Percentiles rank a stretch among this genome's conserved stretches.
Evolutionary conservation across 441 rosid genomes (phyloP).

Genomic region (Isatis lusitanica): DNA sequence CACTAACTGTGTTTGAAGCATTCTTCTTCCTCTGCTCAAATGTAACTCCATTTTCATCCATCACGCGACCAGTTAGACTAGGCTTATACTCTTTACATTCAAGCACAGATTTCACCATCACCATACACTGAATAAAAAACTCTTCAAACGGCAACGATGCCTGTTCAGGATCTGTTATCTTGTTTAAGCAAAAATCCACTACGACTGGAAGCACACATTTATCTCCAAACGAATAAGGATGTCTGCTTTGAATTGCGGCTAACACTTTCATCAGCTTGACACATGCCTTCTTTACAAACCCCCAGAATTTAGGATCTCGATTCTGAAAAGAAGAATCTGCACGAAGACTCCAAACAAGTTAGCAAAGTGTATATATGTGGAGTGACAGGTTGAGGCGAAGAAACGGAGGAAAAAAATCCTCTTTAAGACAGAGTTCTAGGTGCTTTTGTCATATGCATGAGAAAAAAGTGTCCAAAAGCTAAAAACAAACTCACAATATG

Average conservation of each 20-base stretch:
- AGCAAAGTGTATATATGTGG: conserved; percentile 9
- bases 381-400: conserved; percentile 2
- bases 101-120: conserved; percentile 79
- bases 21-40: conserved; percentile 86
- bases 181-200: conserved; percentile 90
- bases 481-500: conserved; percentile 71
- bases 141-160: conserved; percentile 63
- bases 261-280: conserved; percentile 93
- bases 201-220: conserved; percentile 80
- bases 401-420: neutral
- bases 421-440: neutral
- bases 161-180: conserved; percentile 76
- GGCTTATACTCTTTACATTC: conserved; percentile 98
- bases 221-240: conserved; percentile 97
- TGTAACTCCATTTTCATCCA: conserved; percentile 78
- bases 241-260: conserved; percentile 80
- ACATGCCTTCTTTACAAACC: conserved; percentile 81
- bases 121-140: conserved; percentile 96
- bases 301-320: conserved; percentile 69
- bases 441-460: conserved; percentile 14
- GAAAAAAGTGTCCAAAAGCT: neutral
- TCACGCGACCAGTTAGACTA: conserved; percentile 84
- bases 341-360: conserved; percentile 20
- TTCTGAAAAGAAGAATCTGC: conserved; percentile 85
- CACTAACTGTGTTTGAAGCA: conserved; percentile 68